phyloP scores from a whole-genome alignment of 345 rosid genomes.

The Bruguiera sexangula region DNA sequence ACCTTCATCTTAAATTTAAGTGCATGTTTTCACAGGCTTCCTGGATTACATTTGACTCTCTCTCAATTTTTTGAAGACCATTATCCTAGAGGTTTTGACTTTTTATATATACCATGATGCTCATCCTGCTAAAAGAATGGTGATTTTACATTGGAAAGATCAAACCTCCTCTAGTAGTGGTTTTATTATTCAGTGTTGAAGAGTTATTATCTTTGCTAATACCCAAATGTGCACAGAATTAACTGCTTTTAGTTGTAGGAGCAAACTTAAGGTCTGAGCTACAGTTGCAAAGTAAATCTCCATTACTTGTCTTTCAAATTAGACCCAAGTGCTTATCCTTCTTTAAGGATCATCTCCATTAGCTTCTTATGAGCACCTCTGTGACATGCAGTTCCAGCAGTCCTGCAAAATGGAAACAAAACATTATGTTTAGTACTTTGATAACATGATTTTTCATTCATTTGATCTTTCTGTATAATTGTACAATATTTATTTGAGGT shows the following conservation, averaged over 20 bases:
- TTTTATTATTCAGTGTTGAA: background rate
- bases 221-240: background rate
- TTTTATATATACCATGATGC: too few relatives aligned
- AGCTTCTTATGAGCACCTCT: background rate
- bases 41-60: too few relatives aligned
- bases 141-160: too few relatives aligned
- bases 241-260: background rate
- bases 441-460: too few relatives aligned
- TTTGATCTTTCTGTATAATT: too few relatives aligned
- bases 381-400: background rate
- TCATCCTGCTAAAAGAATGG: too few relatives aligned
- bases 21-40: too few relatives aligned
- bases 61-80: too few relatives aligned
- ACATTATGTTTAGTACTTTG: too few relatives aligned
- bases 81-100: too few relatives aligned
- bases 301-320: background rate
- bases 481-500: too few relatives aligned
- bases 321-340: background rate
- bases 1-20: background rate
- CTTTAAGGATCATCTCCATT: background rate
- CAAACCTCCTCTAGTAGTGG: background rate
- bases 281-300: too few relatives aligned
- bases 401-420: slow-evolving; percentile 3
- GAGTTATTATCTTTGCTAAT: background rate
- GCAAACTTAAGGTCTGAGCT: background rate